A percentile compares a stretch with the other conserved stretches of the same genome.
These are phyloP conservation scores for Hypoxylon fragiforme DNA, from an alignment of 495 filamentous ascomycete genomes.

Conservation along the genomic window DNA sequence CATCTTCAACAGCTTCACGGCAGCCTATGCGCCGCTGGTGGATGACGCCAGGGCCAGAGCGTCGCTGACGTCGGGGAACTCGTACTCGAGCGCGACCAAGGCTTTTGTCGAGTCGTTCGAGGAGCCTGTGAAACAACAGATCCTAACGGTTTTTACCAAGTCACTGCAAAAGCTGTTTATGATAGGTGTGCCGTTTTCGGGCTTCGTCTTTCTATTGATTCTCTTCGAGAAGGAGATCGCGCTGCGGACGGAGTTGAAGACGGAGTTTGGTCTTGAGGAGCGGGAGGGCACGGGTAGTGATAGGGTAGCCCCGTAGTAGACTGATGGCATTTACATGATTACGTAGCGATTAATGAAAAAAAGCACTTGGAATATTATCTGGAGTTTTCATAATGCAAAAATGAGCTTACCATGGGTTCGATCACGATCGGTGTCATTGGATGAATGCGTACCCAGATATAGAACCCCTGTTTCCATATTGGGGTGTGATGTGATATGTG, in stretches of 20 bases:
- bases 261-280: conserved; percentile 38
- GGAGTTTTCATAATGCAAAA: too few species aligned
- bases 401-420: too few species aligned
- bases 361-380: too few species aligned
- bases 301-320: too few species aligned
- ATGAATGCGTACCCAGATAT: too few species aligned
- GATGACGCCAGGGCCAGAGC: conserved; percentile 27
- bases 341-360: too few species aligned
- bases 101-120: conserved; percentile 33
- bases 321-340: too few species aligned
- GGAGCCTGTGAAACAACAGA: conserved; percentile 24
- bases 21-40: conserved; percentile 24
- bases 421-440: too few species aligned
- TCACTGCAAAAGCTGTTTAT: conserved; percentile 36
- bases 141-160: conserved; percentile 29
- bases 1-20: conserved; percentile 52
- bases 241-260: conserved; percentile 35
- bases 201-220: conserved; percentile 30
- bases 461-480: too few species aligned
- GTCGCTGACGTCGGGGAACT: conserved; percentile 24
- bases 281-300: conserved; percentile 13
- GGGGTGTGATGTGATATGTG: too few species aligned
- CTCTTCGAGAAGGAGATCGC: conserved; percentile 35
- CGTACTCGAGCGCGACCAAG: conserved; percentile 37
- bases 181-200: conserved; percentile 36